Base-by-base conservation (phyloP, 2,329 filamentous ascomycete species). In the Aspergillus hiratsukae region DNA sequence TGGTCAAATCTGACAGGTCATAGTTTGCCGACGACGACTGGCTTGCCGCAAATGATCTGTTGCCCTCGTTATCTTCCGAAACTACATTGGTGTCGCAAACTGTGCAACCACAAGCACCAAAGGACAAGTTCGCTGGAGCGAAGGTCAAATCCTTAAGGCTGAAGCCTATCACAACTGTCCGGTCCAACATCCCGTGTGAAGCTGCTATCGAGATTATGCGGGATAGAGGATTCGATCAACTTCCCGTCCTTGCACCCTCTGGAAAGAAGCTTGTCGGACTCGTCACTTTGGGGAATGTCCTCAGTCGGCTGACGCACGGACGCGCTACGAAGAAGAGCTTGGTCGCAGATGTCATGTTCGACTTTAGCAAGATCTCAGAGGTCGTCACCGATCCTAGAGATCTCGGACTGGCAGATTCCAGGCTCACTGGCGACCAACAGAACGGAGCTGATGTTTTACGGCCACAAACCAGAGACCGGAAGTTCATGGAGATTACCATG, bases 131-230 rank as follows among this genome's bases (percentile, higher is more conserved):
- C 72, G 81, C 82, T 46, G 85, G 85, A 55, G 90, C 89, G 45
- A 96, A 90, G 43, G 88, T 99, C 66, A 83, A 86, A 43, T 84
- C 88, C 31, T 86, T 99, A 17, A 87, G 93, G 59, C 82, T 99
- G 57, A 99, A 97, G 78, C 94, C 94, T 37, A 89, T 99, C 57
- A 95, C 91, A 27, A 95, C 92, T 8, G 84, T 99, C 54, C 78
- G 86, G 25, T 81, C 87, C 28, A 81, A 82, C 53, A 87, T 87
- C 31, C 76, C 84, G 2, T 96, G 92, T 76, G 83, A 89, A 61
- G 89, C 93, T 63, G 94, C 95, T 53, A 91, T 97, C 63, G 94
- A 99, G 78, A 92, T 90, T 59, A 97, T 99, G 94, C 90, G 93
- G 64, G 94, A 99, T 70, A 96, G 94, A 78, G 91, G 91, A 60